phyloP scores from a whole-genome alignment of 345 rosid genomes.

The Microthlaspi erraticum region DNA sequence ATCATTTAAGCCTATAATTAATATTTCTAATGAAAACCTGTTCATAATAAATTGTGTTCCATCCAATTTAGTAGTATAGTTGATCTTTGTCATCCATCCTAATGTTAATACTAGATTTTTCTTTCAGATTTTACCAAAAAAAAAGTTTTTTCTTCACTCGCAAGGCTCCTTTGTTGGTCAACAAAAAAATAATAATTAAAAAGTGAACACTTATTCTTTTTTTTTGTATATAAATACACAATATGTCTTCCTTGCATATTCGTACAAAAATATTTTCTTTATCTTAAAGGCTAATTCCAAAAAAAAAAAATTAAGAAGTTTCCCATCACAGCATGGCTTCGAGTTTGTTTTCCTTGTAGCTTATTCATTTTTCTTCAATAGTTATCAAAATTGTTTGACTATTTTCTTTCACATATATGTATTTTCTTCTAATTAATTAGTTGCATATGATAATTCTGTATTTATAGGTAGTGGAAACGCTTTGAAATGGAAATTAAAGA shows the following conservation, averaged over 20 bases:
- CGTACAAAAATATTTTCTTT: not conserved
- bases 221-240: conserved; percentile 9
- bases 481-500: no score
- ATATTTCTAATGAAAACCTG: no score
- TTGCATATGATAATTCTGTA: no score
- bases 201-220: not conserved
- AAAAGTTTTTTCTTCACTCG: not conserved
- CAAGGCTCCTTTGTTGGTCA: not conserved
- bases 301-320: not conserved
- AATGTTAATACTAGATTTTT: not conserved
- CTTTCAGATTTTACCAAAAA: not conserved
- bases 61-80: not conserved
- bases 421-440: no score
- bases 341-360: not conserved
- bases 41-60: not conserved
- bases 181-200: no score
- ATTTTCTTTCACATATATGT: no score
- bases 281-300: not conserved
- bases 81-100: not conserved
- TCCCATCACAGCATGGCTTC: conserved; percentile 13
- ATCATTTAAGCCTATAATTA: not conserved
- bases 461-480: no score
- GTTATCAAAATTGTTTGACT: not conserved
- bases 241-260: conserved; percentile 1
- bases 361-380: not conserved